Evolutionary conservation across 306 rosid species (phyloP), one percentile per base, ranked within the genome.

Genomic region (Rosa chinensis): DNA sequence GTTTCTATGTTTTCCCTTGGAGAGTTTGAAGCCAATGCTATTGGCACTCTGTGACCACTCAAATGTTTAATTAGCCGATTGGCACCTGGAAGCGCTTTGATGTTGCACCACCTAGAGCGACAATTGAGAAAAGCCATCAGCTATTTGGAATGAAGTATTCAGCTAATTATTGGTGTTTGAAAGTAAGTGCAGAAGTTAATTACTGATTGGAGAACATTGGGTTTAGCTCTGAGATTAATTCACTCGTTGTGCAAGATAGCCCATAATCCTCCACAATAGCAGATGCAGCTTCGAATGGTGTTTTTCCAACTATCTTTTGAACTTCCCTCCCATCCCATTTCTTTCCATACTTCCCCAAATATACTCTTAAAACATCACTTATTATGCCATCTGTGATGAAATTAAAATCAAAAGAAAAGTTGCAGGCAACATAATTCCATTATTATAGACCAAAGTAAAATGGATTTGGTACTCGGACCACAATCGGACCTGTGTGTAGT

Each of bases 321-420:
- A 85, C 79, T 84, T 95, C 99, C 74, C 99, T 88, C 47, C 94
- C 99, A 85, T 95, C 99, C 99, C 99, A 95, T 76, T 89, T 82
- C 84, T 91, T 91, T 59, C 94, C 99, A 56, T 84, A 89, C 81
- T 90, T 91, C 0, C 85, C 83, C 71, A 92, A 80, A 72, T 80
- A 74, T 42, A 63, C 87, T 80, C 80, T 92, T 44, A 92, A 86
- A 61, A 92, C 92, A 5, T 90, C 87, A 69, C 81, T 79, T 8
- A 91, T 85, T 5, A 95, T 79, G 77, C 91, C 97, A 79, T 95
- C 99, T 95, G 87, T 47, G 59, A 75, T 75, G 64, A 12, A 39
- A 4, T 62, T n/a, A 37, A 50, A 40, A 76, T 58, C 35, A 76
- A 2, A 80, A 73, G 53, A 32, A 17, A 47, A 11, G 9, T 44